These are phyloP conservation scores for Russula emetica DNA, from an alignment of 768 basidiomycete species.

Conservation along the genomic window DNA sequence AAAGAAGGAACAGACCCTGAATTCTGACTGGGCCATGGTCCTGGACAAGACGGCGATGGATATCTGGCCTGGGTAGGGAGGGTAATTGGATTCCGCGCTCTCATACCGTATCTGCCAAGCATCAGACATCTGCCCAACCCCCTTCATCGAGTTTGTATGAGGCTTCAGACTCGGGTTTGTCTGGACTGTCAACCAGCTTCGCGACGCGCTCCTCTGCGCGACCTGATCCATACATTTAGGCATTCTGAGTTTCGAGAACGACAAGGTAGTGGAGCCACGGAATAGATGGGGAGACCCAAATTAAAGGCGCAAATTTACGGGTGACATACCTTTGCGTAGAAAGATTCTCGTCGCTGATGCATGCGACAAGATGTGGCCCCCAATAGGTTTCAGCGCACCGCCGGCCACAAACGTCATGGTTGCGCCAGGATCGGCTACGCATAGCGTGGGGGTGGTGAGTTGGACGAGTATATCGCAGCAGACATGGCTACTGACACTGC, in stretches of 20 bases:
- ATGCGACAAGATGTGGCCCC: slow-evolving; percentile 82
- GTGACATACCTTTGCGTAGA: slow-evolving; percentile 67
- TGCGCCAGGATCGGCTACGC: slow-evolving; percentile 81
- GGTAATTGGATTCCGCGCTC: neutral
- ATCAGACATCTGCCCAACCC: slow-evolving; percentile 80
- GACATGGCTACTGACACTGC: slow-evolving; percentile 51
- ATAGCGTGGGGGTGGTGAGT: neutral
- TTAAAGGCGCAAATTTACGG: neutral
- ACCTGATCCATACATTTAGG: slow-evolving; percentile 42
- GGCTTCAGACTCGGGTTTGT: slow-evolving; percentile 85
- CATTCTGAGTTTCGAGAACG: neutral
- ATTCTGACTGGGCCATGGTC: neutral
- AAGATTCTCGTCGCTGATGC: slow-evolving; percentile 87
- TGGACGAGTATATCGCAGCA: neutral
- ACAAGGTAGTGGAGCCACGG: neutral
- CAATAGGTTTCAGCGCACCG: slow-evolving; percentile 86
- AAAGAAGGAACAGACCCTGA: neutral
- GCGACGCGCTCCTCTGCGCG: slow-evolving; percentile 89
- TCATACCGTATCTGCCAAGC: neutral
- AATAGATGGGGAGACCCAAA: neutral
- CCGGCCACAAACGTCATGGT: slow-evolving; percentile 95
- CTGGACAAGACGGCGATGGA: neutral
- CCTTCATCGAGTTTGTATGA: slow-evolving; percentile 90
- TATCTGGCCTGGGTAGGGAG: neutral
- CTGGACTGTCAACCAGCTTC: slow-evolving; percentile 85